Evolutionary conservation across 139 green algal genomes (phyloP).

Genomic region (Yamagishiella unicocca): DNA sequence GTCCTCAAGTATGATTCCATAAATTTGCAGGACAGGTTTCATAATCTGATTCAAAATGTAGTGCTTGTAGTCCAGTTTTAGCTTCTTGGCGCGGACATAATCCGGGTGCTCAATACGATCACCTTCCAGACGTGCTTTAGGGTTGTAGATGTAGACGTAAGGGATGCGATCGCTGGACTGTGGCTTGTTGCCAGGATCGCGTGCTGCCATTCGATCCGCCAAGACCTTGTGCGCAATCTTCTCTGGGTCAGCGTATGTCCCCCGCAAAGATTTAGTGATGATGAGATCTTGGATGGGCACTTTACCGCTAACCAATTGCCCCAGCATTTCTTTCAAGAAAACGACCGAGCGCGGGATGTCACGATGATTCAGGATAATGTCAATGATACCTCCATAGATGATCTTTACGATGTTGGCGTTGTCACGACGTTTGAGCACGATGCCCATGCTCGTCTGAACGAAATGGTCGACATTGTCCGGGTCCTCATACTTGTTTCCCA

Average conservation of each 20-base stretch:
- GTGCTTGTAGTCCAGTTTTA: slow-evolving; percentile 24
- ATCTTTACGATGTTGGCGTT: slow-evolving; percentile 47
- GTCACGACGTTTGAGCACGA: slow-evolving; percentile 35
- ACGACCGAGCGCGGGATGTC: neutral
- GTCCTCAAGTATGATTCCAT: slow-evolving; percentile 3
- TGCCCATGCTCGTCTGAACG: slow-evolving; percentile 48
- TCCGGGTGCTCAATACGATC: slow-evolving; percentile 40
- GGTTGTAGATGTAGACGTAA: slow-evolving; percentile 19
- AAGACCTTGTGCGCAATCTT: slow-evolving; percentile 50
- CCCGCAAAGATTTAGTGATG: slow-evolving; percentile 35
- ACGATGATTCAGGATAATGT: slow-evolving; percentile 10
- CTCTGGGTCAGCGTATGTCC: slow-evolving; percentile 43
- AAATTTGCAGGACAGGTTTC: slow-evolving; percentile 41
- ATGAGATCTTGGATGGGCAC: slow-evolving; percentile 13
- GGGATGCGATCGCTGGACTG: slow-evolving; percentile 50
- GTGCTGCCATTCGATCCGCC: slow-evolving; percentile 36
- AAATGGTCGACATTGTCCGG: slow-evolving; percentile 3
- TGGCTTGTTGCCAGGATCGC: slow-evolving; percentile 47
- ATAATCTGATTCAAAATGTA: slow-evolving; percentile 55
- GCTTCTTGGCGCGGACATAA: neutral
- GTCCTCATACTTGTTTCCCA: slow-evolving; percentile 50
- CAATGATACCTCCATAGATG: slow-evolving; percentile 47
- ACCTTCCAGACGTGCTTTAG: slow-evolving; percentile 41
- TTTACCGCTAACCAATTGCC: neutral
- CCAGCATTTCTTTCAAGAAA: neutral